These are phyloP conservation scores for Diaporthe citri DNA, from an alignment of 2,329 filamentous ascomycete genomes.

Conservation along the genomic window DNA sequence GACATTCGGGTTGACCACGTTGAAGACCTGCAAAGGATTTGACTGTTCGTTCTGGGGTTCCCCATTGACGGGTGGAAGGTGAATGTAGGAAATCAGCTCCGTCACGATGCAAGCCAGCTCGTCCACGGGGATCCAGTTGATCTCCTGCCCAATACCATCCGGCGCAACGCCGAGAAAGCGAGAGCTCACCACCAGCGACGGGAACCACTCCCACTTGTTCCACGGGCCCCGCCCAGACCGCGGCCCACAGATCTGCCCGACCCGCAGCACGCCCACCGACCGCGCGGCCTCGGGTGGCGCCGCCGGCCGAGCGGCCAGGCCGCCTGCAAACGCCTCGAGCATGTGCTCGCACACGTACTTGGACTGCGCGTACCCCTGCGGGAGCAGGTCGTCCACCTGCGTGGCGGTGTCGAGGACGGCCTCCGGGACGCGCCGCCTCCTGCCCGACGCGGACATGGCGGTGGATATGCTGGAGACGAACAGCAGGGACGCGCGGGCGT, in stretches of 20 bases:
- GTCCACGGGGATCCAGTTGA: slow-evolving; percentile 36
- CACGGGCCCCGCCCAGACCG: background rate
- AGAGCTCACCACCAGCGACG: slow-evolving; percentile 19
- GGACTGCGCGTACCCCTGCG: slow-evolving; percentile 34
- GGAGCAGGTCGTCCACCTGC: background rate
- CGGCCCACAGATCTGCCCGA: slow-evolving; percentile 45
- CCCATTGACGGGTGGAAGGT: background rate
- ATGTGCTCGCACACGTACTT: slow-evolving; percentile 40
- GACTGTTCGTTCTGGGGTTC: background rate
- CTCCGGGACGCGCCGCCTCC: slow-evolving; percentile 9
- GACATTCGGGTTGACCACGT: background rate
- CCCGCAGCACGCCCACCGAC: slow-evolving; percentile 41
- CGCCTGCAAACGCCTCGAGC: slow-evolving; percentile 35
- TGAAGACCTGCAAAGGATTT: slow-evolving; percentile 8
- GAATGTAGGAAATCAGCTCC: background rate
- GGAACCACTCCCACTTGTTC: slow-evolving; percentile 31
- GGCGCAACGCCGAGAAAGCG: slow-evolving; percentile 13
- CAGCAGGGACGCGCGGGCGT: slow-evolving; percentile 37
- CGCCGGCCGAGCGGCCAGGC: slow-evolving; percentile 9
- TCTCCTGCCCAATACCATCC: slow-evolving; percentile 18
- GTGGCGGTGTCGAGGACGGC: slow-evolving; percentile 27
- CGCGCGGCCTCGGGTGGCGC: slow-evolving; percentile 34
- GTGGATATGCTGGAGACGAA: slow-evolving; percentile 35
- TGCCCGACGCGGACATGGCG: slow-evolving; percentile 1
- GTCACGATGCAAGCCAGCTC: slow-evolving; percentile 9